Evolutionary conservation across 805 yeast species (phyloP).

Genomic region (Yarrowia sp.): DNA sequence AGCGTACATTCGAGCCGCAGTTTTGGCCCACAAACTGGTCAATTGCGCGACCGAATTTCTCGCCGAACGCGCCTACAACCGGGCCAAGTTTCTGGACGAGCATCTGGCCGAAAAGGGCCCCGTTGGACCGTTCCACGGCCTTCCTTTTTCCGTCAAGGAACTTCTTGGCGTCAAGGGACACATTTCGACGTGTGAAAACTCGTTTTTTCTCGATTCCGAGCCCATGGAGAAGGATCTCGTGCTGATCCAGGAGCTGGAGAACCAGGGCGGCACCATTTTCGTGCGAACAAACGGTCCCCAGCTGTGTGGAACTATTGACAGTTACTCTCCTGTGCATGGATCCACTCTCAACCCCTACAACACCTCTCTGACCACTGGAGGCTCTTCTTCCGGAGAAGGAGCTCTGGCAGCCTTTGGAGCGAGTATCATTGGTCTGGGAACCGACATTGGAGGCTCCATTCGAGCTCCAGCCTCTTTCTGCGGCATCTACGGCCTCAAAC

Average conservation of each 20-base stretch:
- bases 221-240: slow-evolving; percentile 35
- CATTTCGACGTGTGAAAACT: slow-evolving; percentile 47
- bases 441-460: slow-evolving; percentile 55
- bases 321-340: slow-evolving; percentile 46
- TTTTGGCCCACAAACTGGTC: slow-evolving; percentile 54
- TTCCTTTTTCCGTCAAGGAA: slow-evolving; percentile 61
- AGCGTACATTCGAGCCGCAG: slow-evolving; percentile 59
- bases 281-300: slow-evolving; percentile 54
- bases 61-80: slow-evolving; percentile 54
- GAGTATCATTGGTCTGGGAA: slow-evolving; percentile 51
- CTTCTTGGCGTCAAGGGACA: slow-evolving; percentile 48
- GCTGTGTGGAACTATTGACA: slow-evolving; percentile 49
- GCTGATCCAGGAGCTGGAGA: slow-evolving; percentile 43
- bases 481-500: slow-evolving; percentile 49
- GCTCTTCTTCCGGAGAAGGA: slow-evolving; percentile 59
- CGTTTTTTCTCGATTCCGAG: slow-evolving; percentile 38
- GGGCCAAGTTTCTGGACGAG: slow-evolving; percentile 55
- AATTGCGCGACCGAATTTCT: slow-evolving; percentile 44
- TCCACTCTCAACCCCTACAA: slow-evolving; percentile 47
- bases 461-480: slow-evolving; percentile 49
- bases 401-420: slow-evolving; percentile 46
- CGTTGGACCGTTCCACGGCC: slow-evolving; percentile 63
- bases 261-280: slow-evolving; percentile 52
- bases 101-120: slow-evolving; percentile 47
- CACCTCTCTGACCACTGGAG: slow-evolving; percentile 48